A percentile compares a stretch with the other conserved stretches of the same genome.
phyloP scores from a whole-genome alignment of 1,284 basidiomycete genomes.

The Trametes sp. region DNA sequence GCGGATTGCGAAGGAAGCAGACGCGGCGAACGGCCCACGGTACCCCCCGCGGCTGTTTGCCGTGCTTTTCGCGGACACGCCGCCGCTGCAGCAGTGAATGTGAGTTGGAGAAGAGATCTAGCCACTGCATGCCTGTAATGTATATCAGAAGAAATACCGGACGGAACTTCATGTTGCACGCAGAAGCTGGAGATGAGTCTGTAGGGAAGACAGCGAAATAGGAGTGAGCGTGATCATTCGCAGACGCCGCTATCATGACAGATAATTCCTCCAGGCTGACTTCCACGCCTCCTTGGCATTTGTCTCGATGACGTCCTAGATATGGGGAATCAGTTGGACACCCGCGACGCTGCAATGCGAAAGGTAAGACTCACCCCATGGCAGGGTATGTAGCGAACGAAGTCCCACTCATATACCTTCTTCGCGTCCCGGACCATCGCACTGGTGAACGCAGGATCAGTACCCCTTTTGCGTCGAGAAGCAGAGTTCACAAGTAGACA shows the following conservation, averaged over 20 bases:
- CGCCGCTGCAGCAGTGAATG: slow-evolving; percentile 19
- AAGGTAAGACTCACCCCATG: slow-evolving; percentile 49
- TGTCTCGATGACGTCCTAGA: slow-evolving; percentile 59
- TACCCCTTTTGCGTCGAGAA: too few species aligned
- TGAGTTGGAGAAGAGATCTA: not conserved
- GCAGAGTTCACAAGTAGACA: not conserved
- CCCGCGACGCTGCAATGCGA: too few species aligned
- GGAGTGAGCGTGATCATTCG: not conserved
- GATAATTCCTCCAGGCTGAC: slow-evolving; percentile 24
- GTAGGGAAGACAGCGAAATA: too few species aligned
- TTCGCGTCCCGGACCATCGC: slow-evolving; percentile 49
- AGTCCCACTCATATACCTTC: slow-evolving; percentile 58
- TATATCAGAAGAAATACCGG: too few species aligned
- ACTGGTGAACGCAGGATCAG: slow-evolving; percentile 31
- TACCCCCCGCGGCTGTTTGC: slow-evolving; percentile 28
- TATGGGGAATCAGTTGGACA: not conserved
- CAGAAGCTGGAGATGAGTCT: too few species aligned
- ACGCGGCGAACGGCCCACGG: slow-evolving; percentile 31
- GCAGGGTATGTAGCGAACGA: slow-evolving; percentile 65
- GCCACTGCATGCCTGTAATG: too few species aligned
- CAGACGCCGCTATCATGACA: slow-evolving; percentile 7
- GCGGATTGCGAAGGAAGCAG: slow-evolving; percentile 39
- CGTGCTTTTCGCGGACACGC: slow-evolving; percentile 33
- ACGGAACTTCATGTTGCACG: too few species aligned
- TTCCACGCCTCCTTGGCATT: slow-evolving; percentile 57